Conservation (phyloP, 345 rosid genomes). For the Reutealis trisperma region DNA sequence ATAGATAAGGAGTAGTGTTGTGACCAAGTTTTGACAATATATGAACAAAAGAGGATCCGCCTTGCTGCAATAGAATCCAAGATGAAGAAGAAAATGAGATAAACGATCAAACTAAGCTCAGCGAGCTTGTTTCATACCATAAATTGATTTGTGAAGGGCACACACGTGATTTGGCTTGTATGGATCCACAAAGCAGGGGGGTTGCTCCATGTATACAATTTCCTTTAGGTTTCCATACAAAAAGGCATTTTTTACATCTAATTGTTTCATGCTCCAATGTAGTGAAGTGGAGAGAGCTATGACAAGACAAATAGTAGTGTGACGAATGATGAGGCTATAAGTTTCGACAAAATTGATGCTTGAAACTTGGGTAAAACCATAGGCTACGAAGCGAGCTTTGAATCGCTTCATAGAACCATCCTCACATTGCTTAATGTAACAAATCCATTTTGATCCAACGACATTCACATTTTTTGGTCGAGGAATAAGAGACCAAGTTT, state of each 20-base stretch:
- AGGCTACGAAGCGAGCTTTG: not conserved
- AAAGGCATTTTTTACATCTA: not conserved
- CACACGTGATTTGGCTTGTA: not conserved
- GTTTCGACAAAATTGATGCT: not conserved
- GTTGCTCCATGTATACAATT: not conserved
- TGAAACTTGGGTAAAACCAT: not conserved
- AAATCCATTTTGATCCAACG: not conserved
- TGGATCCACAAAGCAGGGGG: not conserved
- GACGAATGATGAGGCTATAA: not conserved
- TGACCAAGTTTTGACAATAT: no score
- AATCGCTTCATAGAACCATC: not conserved
- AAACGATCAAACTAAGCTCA: no score
- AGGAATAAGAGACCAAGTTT: not conserved
- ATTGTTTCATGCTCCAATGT: no score
- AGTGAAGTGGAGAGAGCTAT: no score
- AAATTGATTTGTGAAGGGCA: not conserved
- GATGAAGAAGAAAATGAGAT: no score
- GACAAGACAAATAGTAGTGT: not conserved
- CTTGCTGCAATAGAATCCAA: no score
- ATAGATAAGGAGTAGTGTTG: not conserved
- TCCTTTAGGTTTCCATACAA: not conserved
- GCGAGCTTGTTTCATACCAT: no score
- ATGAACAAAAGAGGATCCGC: no score
- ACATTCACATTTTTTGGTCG: not conserved
- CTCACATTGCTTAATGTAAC: not conserved